Base-by-base conservation (phyloP, 768 basidiomycete species). In the Amanita exitialis region DNA sequence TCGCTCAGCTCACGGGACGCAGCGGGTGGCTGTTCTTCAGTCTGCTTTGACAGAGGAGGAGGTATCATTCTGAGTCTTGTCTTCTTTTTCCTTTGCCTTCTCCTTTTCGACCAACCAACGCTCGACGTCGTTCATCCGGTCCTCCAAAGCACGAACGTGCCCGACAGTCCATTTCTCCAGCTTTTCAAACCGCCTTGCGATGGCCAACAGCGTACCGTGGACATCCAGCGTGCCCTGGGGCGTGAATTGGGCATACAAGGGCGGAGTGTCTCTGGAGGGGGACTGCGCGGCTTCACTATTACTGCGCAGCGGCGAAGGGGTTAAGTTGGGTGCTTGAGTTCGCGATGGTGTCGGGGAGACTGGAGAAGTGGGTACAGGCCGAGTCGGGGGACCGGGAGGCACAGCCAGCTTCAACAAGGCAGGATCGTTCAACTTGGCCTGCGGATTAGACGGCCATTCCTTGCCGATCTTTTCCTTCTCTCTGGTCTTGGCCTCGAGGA, bases 111-210 rank as follows among this genome's bases (percentile, higher is more conserved):
- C 89, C 7, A 91, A 71, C 86, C 87, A 92, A 41, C 82, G 74
- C 61, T 92, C 90, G n/a, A 92, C 90, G 51, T 92, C 90, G 54
- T 82, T 80, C 89, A 92, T 92, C 28, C 90, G 78, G 16, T 91
- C 90, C 57, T 92, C 90, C n/a, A 92, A 68, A 1, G 90, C 90
- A 49, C 90, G 81, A 2, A 90, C 88, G 57, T 92, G 90, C 5
- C 86, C 81, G 2, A 92, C 87, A 0, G 89, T 85, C 90, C 90
- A 92, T 55, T 85, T 85, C 61, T 92, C 90, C 10, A 92, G 75
- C 62, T 92, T 92, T 64, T 92, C 90, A 53, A 92, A 91, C 18
- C 90, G 80, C 52, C 77, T 79, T 10, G 87, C 86, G 38, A 92
- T 79, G 9, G 77, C 75, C 20, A 92, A 66, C 4, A 92, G 69